Evolutionary conservation across 108 stramenopile species (phyloP).

Genomic region (Fragilaria radians): DNA sequence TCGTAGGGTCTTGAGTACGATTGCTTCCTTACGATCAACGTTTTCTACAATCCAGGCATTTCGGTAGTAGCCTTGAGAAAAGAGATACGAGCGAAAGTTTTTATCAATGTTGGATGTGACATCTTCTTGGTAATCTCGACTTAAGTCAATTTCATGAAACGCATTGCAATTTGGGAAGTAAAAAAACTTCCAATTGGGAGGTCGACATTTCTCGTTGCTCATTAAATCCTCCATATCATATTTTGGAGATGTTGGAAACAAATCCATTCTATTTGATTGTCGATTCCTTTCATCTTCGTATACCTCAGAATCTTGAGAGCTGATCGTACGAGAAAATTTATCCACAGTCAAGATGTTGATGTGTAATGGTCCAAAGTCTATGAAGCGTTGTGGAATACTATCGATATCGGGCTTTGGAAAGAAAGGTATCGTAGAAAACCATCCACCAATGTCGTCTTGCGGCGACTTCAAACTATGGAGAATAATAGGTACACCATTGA

Average conservation of each 20-base stretch:
- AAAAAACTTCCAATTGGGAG: conserved; percentile 10
- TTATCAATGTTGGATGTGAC: background rate
- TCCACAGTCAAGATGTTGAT: background rate
- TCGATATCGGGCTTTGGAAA: background rate
- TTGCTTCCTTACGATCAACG: conserved; percentile 19
- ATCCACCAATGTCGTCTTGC: conserved; percentile 1
- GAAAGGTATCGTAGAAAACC: conserved; percentile 2
- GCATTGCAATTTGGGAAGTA: conserved; percentile 50
- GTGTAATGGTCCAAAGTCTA: background rate
- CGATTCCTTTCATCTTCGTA: background rate
- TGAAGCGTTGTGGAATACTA: background rate
- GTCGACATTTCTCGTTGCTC: conserved; percentile 4
- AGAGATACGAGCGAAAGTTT: conserved; percentile 10
- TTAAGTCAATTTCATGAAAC: conserved; percentile 43
- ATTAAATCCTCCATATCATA: background rate
- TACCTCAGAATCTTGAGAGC: background rate
- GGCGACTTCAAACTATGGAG: background rate
- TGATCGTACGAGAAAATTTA: background rate
- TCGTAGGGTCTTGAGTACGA: conserved; percentile 40
- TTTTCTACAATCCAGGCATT: conserved; percentile 54
- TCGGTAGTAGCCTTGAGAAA: conserved; percentile 50
- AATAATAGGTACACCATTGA: background rate
- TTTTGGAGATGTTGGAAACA: background rate
- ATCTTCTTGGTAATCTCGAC: conserved; percentile 16
- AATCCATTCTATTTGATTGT: background rate